These are phyloP conservation scores for Coemansia guatemalensis DNA, from an alignment of 192 early-diverging fungal genomes.

Conservation along the genomic window DNA sequence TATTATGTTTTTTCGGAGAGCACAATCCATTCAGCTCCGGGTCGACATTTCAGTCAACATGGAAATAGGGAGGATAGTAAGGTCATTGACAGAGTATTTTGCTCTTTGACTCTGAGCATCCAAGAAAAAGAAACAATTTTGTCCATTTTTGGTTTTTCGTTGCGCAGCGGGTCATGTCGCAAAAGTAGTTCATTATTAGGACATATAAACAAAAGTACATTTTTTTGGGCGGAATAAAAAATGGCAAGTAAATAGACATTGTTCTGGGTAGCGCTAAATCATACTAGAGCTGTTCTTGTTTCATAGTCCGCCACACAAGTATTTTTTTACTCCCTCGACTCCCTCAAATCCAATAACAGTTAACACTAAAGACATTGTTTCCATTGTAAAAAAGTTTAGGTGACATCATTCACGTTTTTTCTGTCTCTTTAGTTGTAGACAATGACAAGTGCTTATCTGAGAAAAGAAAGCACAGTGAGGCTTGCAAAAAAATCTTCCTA, in stretches of 20 bases:
- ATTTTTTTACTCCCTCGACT: neutral
- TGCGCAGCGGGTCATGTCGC: neutral
- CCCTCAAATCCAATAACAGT: neutral
- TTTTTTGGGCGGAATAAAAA: neutral
- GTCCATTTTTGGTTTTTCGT: neutral
- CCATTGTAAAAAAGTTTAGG: neutral
- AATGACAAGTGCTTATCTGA: neutral
- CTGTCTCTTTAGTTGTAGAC: neutral
- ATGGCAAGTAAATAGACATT: neutral
- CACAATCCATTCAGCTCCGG: neutral
- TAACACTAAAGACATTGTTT: neutral
- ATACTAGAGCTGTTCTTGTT: neutral
- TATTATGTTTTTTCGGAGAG: too few species aligned
- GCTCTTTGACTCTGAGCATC: neutral
- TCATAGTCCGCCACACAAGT: neutral
- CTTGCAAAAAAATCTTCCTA: conserved; percentile 4
- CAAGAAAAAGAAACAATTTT: neutral
- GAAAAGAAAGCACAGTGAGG: neutral
- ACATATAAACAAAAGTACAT: too few species aligned
- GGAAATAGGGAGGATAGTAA: neutral
- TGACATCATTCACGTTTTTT: neutral
- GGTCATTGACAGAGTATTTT: neutral
- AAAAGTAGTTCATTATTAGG: neutral
- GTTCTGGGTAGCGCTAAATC: neutral
- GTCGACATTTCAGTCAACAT: neutral